Conservation (phyloP, 1,139 yeast species). For the Yamadazyma mexicana region DNA sequence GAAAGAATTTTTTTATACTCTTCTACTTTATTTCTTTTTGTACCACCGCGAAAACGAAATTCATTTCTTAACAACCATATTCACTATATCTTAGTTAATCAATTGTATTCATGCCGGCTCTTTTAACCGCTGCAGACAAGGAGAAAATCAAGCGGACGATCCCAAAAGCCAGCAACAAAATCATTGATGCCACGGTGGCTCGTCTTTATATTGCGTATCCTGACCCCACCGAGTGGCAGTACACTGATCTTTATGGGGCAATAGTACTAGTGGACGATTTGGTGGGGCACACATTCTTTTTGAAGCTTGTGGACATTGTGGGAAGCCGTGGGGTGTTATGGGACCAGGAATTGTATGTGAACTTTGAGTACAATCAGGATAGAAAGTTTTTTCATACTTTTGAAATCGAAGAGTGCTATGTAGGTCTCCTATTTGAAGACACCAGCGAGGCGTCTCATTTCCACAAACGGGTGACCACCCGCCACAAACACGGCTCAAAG, state of each 20-base stretch:
- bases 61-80: neutral
- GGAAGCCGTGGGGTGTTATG: slow-evolving; percentile 87
- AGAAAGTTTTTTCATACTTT: slow-evolving; percentile 92
- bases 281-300: slow-evolving; percentile 90
- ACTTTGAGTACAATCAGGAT: slow-evolving; percentile 88
- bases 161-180: slow-evolving; percentile 85
- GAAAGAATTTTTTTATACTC: no score
- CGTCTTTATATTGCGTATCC: slow-evolving; percentile 89
- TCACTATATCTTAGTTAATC: neutral
- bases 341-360: slow-evolving; percentile 94
- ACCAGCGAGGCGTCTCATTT: slow-evolving; percentile 85
- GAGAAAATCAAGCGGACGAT: slow-evolving; percentile 85
- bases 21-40: slow-evolving; percentile 2
- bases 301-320: slow-evolving; percentile 80
- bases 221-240: slow-evolving; percentile 75
- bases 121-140: slow-evolving; percentile 70
- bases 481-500: slow-evolving; percentile 82
- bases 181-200: slow-evolving; percentile 89
- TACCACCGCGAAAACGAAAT: neutral
- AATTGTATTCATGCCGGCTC: slow-evolving; percentile 31
- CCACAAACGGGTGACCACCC: slow-evolving; percentile 68
- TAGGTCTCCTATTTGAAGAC: slow-evolving; percentile 90
- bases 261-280: slow-evolving; percentile 83
- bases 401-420: slow-evolving; percentile 86
- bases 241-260: slow-evolving; percentile 89